These are phyloP conservation scores for Tympanopsis confertula DNA, from an alignment of 2,329 filamentous ascomycete species.

Conservation along the genomic window DNA sequence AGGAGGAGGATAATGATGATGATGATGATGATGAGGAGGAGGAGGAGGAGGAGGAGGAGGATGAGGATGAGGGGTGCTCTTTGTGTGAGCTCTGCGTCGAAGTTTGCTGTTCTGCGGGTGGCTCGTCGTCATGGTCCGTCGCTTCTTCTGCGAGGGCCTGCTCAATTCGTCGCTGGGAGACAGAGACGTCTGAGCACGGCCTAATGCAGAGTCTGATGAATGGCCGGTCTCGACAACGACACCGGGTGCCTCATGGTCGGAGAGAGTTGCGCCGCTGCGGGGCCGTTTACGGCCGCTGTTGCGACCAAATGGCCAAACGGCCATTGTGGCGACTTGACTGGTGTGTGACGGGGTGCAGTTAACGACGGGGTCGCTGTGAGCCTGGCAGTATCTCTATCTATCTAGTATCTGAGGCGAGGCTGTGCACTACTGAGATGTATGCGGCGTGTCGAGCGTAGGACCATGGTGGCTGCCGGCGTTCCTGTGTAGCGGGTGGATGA, in stretches of 20 bases:
- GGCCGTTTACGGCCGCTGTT: background rate
- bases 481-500: no score
- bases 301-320: background rate
- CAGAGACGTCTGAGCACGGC: background rate
- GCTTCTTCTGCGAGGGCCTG: background rate
- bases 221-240: no score
- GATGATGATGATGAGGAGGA: no score
- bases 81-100: no score
- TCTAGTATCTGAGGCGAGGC: background rate
- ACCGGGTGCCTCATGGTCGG: background rate
- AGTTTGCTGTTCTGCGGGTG: background rate
- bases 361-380: background rate
- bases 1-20: no score
- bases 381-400: background rate
- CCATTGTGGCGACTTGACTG: background rate
- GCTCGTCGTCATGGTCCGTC: background rate
- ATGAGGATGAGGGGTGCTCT: no score
- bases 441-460: no score
- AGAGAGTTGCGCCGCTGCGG: background rate
- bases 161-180: background rate
- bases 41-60: no score
- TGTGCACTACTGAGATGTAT: background rate
- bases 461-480: no score
- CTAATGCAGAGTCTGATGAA: no score
- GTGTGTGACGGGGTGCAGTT: background rate